These are phyloP conservation scores for Oenanthe sinensis DNA, from an alignment of 129 eudicot species.

Conservation along the genomic window DNA sequence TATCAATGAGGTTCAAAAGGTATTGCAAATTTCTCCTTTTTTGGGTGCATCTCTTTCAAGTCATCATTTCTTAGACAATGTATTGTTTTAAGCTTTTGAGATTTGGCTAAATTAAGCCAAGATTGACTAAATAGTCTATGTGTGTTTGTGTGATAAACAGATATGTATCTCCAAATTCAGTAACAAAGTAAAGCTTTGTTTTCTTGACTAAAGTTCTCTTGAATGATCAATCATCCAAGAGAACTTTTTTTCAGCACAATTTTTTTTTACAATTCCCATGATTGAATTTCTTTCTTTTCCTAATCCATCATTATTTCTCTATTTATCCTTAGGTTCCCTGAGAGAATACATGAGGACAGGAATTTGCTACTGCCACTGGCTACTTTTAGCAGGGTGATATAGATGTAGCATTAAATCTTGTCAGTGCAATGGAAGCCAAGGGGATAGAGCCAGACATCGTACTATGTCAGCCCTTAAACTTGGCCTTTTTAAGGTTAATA, in stretches of 20 bases:
- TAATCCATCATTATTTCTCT: background rate
- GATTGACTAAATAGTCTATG: background rate
- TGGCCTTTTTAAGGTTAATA: constrained; percentile 6
- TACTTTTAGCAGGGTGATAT: constrained; percentile 31
- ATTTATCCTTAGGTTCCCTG: background rate
- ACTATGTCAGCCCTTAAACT: constrained; percentile 25
- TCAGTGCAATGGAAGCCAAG: constrained; percentile 35
- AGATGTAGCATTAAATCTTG: constrained; percentile 33
- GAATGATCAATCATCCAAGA: background rate
- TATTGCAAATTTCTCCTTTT: background rate
- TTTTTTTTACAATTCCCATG: background rate
- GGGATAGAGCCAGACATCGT: constrained; percentile 33
- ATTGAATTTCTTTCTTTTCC: background rate
- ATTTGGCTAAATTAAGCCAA: background rate
- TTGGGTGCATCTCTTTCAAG: background rate
- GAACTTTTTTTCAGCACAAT: background rate
- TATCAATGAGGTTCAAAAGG: constrained; percentile 5
- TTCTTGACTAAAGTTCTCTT: background rate
- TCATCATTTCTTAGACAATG: too few relatives aligned
- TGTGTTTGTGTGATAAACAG: background rate
- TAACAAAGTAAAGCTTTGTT: background rate
- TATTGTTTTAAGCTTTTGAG: background rate
- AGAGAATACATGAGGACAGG: background rate
- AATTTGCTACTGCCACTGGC: constrained; percentile 16
- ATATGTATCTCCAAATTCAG: background rate